Evolutionary conservation across 1,284 basidiomycete genomes (phyloP).

Genomic region (Gastroboletus turbinatus): DNA sequence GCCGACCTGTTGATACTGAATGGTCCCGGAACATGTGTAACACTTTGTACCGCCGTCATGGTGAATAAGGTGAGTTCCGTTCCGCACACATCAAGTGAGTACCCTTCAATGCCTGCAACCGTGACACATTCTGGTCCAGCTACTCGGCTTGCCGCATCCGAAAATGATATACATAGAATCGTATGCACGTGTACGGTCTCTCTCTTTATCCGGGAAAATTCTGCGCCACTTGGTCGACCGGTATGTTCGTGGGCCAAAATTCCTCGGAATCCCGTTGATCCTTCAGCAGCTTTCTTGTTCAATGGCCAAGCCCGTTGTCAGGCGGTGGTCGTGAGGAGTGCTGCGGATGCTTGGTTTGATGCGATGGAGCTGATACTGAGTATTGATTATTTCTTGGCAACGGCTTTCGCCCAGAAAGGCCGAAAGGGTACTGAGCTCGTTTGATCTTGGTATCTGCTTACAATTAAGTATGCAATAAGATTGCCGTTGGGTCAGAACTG

Average conservation of each 20-base stretch:
- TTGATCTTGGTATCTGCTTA: not conserved
- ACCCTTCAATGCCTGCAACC: not conserved
- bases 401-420: not conserved
- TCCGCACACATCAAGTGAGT: not conserved
- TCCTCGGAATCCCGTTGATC: slow-evolving; percentile 1
- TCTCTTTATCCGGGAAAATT: slow-evolving; percentile 86
- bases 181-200: slow-evolving; percentile 82
- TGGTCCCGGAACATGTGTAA: slow-evolving; percentile 93
- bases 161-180: slow-evolving; percentile 90
- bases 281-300: slow-evolving; percentile 70
- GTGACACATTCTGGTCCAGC: slow-evolving; percentile 43
- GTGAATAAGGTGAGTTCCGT: slow-evolving; percentile 67
- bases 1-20: slow-evolving; percentile 87
- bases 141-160: slow-evolving; percentile 74
- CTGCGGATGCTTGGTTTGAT: slow-evolving; percentile 66
- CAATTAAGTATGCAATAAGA: not conserved
- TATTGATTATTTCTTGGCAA: not conserved
- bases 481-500: not conserved
- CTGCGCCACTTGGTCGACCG: slow-evolving; percentile 82
- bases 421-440: not conserved
- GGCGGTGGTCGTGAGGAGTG: slow-evolving; percentile 46
- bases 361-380: not conserved
- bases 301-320: slow-evolving; percentile 71
- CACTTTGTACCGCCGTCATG: slow-evolving; percentile 74
- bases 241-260: slow-evolving; percentile 38